phyloP scores from a whole-genome alignment of 495 filamentous ascomycete species.

The Pseudoneurospora amorphoporcata region DNA sequence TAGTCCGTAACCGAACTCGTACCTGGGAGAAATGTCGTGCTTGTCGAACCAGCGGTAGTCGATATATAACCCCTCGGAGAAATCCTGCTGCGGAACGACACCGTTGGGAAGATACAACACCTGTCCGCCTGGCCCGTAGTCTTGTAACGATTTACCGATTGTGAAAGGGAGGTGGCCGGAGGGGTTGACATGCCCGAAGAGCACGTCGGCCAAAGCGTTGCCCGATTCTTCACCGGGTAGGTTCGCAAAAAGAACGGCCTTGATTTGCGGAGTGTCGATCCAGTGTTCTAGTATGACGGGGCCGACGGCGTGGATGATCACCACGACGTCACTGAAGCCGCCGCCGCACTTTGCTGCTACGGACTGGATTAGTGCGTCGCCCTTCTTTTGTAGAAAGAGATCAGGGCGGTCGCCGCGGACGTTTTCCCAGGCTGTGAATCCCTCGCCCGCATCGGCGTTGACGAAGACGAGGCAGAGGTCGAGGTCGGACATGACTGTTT shows the following conservation, averaged over 20 bases:
- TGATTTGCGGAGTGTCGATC: constrained; percentile 69
- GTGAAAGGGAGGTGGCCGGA: constrained; percentile 87
- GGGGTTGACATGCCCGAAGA: constrained; percentile 79
- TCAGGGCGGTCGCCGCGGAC: constrained; percentile 78
- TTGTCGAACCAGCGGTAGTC: constrained; percentile 92
- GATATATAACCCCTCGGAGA: constrained; percentile 64
- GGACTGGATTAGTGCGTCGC: constrained; percentile 58
- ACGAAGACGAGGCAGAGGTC: constrained; percentile 62
- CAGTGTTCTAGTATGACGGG: constrained; percentile 78
- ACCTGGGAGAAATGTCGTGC: constrained; percentile 52
- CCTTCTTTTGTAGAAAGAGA: constrained; percentile 65
- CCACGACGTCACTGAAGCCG: constrained; percentile 53
- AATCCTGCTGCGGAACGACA: constrained; percentile 71
- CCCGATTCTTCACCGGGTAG: constrained; percentile 88
- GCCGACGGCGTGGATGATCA: constrained; percentile 85
- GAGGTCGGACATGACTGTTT: constrained; percentile 32
- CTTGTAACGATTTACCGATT: constrained; percentile 65
- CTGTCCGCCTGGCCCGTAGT: constrained; percentile 73
- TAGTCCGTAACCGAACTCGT: constrained; percentile 70
- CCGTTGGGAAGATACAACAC: constrained; percentile 67
- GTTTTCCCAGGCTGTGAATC: constrained; percentile 50
- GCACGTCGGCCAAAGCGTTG: constrained; percentile 69
- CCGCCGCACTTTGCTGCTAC: constrained; percentile 69
- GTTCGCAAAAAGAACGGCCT: constrained; percentile 76
- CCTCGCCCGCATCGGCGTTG: constrained; percentile 54